Conservation (phyloP, 2,329 filamentous ascomycete genomes). For the Colletotrichum lindemuthianum region DNA sequence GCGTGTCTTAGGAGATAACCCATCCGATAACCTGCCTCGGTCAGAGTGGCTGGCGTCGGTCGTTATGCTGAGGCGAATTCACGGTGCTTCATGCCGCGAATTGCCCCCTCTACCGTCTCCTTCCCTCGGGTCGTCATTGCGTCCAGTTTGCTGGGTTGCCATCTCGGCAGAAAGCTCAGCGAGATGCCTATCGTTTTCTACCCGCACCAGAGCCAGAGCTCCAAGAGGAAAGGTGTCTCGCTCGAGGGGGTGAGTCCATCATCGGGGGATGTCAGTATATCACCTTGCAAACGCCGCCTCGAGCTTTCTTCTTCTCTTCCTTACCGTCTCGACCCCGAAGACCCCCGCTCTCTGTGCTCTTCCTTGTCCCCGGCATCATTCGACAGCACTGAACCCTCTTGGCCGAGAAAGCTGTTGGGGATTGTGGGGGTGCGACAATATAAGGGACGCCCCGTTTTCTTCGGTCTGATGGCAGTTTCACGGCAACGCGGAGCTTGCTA, state of each 20-base stretch:
- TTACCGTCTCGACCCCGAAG: slow-evolving; percentile 13
- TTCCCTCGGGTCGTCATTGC: slow-evolving; percentile 28
- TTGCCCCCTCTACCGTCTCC: background rate
- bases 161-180: slow-evolving; percentile 27
- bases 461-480: slow-evolving; percentile 37
- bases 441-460: background rate
- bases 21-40: background rate
- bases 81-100: slow-evolving; percentile 26
- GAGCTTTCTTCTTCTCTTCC: background rate
- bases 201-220: slow-evolving; percentile 21
- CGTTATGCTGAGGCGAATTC: background rate
- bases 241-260: slow-evolving; percentile 2
- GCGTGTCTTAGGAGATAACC: slow-evolving; percentile 15
- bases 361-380: slow-evolving; percentile 36
- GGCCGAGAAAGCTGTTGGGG: slow-evolving; percentile 28
- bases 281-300: slow-evolving; percentile 21
- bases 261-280: slow-evolving; percentile 32
- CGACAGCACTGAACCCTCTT: slow-evolving; percentile 35
- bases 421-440: background rate
- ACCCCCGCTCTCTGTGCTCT: slow-evolving; percentile 5
- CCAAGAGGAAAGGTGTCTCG: background rate
- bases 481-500: slow-evolving; percentile 32
- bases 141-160: slow-evolving; percentile 2
- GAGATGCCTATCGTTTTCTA: slow-evolving; percentile 4
- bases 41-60: background rate